Percentiles rank a stretch among this genome's conserved stretches.
Conservation (phyloP, 2,329 filamentous ascomycete genomes). For the Coniochaeta hoffmannii region DNA sequence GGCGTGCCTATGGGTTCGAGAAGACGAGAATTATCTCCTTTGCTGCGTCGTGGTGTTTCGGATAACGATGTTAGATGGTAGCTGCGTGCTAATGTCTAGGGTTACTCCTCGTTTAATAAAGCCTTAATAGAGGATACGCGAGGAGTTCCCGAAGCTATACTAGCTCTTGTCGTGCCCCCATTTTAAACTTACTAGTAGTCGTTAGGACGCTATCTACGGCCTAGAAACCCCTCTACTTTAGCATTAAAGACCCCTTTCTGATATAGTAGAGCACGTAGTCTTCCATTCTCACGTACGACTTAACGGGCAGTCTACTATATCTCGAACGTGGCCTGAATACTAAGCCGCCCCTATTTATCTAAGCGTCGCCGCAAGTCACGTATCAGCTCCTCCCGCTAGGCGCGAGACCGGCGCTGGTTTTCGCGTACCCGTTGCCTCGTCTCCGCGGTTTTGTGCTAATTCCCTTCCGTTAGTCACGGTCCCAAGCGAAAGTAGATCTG, state of each 20-base stretch:
- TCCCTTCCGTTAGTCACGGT: not conserved
- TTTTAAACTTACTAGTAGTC: not conserved
- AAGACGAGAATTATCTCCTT: not conserved
- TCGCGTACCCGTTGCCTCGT: constrained; percentile 24
- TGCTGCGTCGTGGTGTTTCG: not conserved
- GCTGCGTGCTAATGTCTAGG: not conserved
- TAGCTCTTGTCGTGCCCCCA: not conserved
- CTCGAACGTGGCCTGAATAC: constrained; percentile 40
- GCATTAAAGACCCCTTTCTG: not conserved
- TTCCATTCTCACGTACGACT: constrained; percentile 40
- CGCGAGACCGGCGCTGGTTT: constrained; percentile 47
- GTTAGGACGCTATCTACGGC: not conserved
- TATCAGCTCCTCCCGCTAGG: constrained; percentile 42
- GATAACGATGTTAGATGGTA: not conserved
- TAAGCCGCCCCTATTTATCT: constrained; percentile 37
- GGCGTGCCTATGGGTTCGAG: not conserved
- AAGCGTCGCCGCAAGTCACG: constrained; percentile 39
- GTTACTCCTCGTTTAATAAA: not conserved
- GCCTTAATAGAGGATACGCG: not conserved
- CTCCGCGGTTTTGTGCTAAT: constrained; percentile 5
- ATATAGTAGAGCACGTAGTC: constrained; percentile 26
- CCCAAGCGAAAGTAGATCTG: not conserved
- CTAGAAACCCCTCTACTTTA: not conserved
- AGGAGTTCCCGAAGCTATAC: not conserved
- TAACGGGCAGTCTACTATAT: constrained; percentile 45